A percentile compares a stretch with the other conserved stretches of the same genome.
These are phyloP conservation scores for Pythium biforme DNA, from an alignment of 352 stramenopile genomes.

Conservation along the genomic window DNA sequence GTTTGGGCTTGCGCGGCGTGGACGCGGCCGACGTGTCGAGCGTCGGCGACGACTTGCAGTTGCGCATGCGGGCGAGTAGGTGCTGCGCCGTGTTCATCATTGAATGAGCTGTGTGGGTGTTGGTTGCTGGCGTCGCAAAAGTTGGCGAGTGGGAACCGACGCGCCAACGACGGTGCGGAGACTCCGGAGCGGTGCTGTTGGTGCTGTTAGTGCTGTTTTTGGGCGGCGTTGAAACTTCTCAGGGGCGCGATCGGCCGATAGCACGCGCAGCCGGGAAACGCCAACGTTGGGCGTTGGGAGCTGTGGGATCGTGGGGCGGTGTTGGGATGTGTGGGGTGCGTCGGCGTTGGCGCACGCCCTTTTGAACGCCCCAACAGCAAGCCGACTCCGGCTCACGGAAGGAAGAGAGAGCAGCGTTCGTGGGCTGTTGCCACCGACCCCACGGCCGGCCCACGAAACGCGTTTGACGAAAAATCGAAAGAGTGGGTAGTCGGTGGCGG, in stretches of 20 bases:
- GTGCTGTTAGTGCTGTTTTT: constrained; percentile 10
- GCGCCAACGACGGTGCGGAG: background rate
- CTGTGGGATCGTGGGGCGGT: background rate
- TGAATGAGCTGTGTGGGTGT: background rate
- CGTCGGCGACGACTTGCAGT: constrained; percentile 49
- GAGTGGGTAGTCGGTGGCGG: constrained; percentile 15
- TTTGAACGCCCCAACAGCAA: constrained; percentile 5
- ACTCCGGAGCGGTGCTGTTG: background rate
- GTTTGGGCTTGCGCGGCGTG: constrained; percentile 23
- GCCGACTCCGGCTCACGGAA: background rate
- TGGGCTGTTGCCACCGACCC: constrained; percentile 17
- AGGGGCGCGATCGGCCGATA: background rate
- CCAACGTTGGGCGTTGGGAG: constrained; percentile 7
- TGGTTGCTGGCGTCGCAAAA: constrained; percentile 3
- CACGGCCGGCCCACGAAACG: background rate
- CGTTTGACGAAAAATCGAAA: constrained; percentile 27
- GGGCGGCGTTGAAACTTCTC: constrained; percentile 6
- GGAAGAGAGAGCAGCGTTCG: background rate
- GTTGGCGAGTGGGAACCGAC: background rate
- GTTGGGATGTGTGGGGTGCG: constrained; percentile 11
- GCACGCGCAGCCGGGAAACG: constrained; percentile 11
- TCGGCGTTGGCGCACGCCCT: background rate
- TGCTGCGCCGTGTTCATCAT: constrained; percentile 66
- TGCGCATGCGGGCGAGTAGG: constrained; percentile 72
- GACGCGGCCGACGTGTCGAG: constrained; percentile 30